Evolutionary conservation across 306 rosid species (phyloP).

Genomic region (Albizia julibrissin): DNA sequence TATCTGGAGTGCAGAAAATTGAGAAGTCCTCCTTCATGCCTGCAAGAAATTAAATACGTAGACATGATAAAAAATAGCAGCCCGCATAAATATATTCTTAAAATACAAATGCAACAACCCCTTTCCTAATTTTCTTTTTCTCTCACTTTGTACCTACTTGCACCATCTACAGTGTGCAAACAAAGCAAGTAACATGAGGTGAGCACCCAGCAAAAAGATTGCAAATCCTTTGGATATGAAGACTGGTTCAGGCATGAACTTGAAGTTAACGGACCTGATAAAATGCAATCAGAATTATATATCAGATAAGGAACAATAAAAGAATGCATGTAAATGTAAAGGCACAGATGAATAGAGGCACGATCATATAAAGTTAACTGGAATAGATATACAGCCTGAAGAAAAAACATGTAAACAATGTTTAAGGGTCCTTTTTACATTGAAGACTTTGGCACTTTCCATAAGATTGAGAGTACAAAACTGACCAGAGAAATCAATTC

Average conservation of each 20-base stretch:
- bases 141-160: slow-evolving; percentile 68
- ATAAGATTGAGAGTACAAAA: background rate
- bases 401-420: background rate
- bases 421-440: background rate
- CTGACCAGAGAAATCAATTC: background rate
- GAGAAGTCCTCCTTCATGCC: slow-evolving; percentile 91
- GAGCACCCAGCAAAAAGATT: slow-evolving; percentile 65
- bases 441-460: slow-evolving; percentile 1
- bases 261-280: slow-evolving; percentile 93
- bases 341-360: background rate
- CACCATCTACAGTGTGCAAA: slow-evolving; percentile 90
- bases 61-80: slow-evolving; percentile 12
- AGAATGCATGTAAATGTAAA: background rate
- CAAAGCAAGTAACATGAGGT: slow-evolving; percentile 60
- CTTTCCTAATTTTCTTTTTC: background rate
- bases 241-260: slow-evolving; percentile 83
- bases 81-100: background rate
- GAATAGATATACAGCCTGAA: background rate
- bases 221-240: slow-evolving; percentile 87
- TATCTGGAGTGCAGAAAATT: slow-evolving; percentile 67
- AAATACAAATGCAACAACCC: slow-evolving; percentile 9
- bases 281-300: slow-evolving; percentile 39
- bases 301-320: slow-evolving; percentile 22
- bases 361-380: slow-evolving; percentile 3
- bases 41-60: slow-evolving; percentile 47